These are phyloP conservation scores for Chaetomidium leptoderma DNA, from an alignment of 495 filamentous ascomycete genomes.

Conservation along the genomic window DNA sequence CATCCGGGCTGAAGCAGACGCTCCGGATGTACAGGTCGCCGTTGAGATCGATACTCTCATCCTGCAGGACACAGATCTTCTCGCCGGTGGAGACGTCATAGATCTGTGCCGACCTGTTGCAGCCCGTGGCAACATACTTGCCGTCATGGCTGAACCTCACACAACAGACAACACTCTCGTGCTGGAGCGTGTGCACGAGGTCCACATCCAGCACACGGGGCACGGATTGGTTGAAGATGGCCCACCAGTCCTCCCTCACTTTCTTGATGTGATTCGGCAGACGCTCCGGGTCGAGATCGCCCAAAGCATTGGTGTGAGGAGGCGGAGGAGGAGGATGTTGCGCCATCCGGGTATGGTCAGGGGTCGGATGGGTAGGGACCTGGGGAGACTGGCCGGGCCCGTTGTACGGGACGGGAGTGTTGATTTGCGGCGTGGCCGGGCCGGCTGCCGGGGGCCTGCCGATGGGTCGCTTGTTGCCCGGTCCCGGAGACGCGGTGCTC, in stretches of 20 bases:
- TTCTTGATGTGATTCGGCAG: constrained; percentile 80
- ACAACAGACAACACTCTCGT: constrained; percentile 88
- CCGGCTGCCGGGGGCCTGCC: constrained; percentile 56
- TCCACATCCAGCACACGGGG: constrained; percentile 82
- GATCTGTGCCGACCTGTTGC: constrained; percentile 85
- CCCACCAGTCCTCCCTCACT: constrained; percentile 80
- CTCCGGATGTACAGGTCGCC: constrained; percentile 88
- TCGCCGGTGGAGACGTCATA: constrained; percentile 78
- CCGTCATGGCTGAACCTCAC: constrained; percentile 86
- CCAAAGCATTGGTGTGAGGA: constrained; percentile 66
- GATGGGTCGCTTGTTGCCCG: constrained; percentile 60
- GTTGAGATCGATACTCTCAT: constrained; percentile 75
- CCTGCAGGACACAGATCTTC: constrained; percentile 73
- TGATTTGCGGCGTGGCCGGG: constrained; percentile 87
- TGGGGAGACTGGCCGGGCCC: constrained; percentile 80
- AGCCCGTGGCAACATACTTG: constrained; percentile 83
- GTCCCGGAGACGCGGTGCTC: constrained; percentile 81
- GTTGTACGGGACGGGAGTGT: constrained; percentile 74
- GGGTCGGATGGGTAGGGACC: constrained; percentile 71
- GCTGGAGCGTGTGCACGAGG: constrained; percentile 76
- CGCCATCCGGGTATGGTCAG: constrained; percentile 45
- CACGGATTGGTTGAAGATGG: constrained; percentile 81
- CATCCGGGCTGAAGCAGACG: constrained; percentile 90
- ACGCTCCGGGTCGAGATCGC: constrained; percentile 80
- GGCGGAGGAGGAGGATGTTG: constrained; percentile 44